Base-by-base conservation (phyloP, 768 basidiomycete species). In the Galerina marginata region DNA sequence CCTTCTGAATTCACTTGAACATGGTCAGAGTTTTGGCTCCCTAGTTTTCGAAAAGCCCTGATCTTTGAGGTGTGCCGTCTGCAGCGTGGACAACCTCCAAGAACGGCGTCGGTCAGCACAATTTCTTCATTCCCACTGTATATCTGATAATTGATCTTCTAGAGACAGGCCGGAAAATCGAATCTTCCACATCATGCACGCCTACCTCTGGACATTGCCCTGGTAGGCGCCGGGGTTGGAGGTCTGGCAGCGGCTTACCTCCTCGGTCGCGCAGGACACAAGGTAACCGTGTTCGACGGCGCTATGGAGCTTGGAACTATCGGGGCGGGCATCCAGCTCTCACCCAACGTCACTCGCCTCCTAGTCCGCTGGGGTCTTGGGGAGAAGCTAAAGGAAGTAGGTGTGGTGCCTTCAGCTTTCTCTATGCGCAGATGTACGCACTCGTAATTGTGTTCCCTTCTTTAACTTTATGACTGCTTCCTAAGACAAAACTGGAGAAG, bases 311-410 rank as follows among this genome's bases (percentile, higher is more conserved):
- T 82, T 7, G 74, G 75, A 2, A 81, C 83, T 47, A 77, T 81
- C 9, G 83, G 84, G 5, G 83, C 83, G 11, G 83, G 83, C 9
- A 84, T 85, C 39, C 83, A 85, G 66, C 68, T 82, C 12, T 60
- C 67, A 0, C 74, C 74, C 12, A 71, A 66, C 62, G 44, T 85
- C 20, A 75, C 73, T 33, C 71, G 80, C 15, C 74, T 84, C 9
- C 72, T 86, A 51, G 74, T 81, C 45, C 74, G 81, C 0, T 86
- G 84, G 83, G 84, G 84, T 6, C 72, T 85, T 5, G 77, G 72
- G 0, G 72, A 81, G 2, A 72, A 76, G 36, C 68, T 86, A 14
- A 69, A 76, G 15, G 64, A 74, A 51, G 44, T 77, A 5, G 71
- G 71, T 0, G 79, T 83, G 36, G 66, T 74, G 38, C 83, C 83